phyloP scores from a whole-genome alignment of 2,329 filamentous ascomycete species.

The Colletotrichum theobromicola region DNA sequence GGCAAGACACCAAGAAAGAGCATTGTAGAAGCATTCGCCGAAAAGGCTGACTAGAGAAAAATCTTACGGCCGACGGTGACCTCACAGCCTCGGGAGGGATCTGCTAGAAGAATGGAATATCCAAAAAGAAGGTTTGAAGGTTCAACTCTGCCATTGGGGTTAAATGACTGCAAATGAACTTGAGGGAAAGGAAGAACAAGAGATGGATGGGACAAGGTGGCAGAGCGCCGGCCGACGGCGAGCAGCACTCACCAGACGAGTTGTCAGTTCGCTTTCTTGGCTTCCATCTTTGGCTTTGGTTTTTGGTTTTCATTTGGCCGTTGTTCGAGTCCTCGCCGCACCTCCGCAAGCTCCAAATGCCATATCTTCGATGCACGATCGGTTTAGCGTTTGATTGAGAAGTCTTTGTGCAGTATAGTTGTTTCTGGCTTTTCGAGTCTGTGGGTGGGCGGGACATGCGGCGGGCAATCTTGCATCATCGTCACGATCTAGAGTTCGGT shows the following conservation, averaged over 20 bases:
- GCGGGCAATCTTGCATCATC: neutral
- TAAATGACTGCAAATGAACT: neutral
- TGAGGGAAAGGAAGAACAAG: neutral
- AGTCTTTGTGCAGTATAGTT: neutral
- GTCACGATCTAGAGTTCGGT: slow-evolving; percentile 9
- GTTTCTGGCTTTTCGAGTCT: neutral
- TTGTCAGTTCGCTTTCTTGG: neutral
- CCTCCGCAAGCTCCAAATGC: neutral
- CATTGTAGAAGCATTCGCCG: neutral
- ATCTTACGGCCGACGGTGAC: neutral
- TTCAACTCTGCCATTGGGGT: neutral
- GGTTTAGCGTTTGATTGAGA: neutral
- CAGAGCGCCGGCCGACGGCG: neutral
- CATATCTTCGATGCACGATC: neutral
- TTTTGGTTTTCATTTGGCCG: neutral
- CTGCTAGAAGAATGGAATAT: neutral
- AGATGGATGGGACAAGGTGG: neutral
- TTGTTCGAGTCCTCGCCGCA: neutral
- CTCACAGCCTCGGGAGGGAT: neutral
- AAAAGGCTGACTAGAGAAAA: neutral
- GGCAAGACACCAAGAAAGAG: neutral
- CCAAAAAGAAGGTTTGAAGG: neutral
- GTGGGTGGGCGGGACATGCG: neutral
- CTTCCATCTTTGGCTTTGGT: neutral
- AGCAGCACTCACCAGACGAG: neutral